Conservation (phyloP, 768 basidiomycete species). For the Boletales sp. region DNA sequence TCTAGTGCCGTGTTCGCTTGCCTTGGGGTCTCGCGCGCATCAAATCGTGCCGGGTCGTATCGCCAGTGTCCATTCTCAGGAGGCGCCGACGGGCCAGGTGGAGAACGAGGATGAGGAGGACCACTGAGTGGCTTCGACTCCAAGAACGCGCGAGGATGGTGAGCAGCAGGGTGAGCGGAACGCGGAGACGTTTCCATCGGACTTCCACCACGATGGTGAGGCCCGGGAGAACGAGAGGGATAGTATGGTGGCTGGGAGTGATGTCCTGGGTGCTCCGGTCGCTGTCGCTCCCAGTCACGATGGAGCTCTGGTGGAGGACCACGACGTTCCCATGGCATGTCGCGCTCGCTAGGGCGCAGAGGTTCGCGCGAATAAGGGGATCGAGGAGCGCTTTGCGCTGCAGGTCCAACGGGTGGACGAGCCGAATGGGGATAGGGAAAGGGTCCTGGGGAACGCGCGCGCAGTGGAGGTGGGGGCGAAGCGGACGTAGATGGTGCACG, state of each 20-base stretch:
- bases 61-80: conserved; percentile 47
- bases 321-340: conserved; percentile 60
- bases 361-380: conserved; percentile 58
- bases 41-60: conserved; percentile 61
- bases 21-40: conserved; percentile 41
- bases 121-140: conserved; percentile 50
- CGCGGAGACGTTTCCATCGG: conserved; percentile 65
- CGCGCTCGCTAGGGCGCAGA: conserved; percentile 45
- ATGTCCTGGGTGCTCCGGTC: conserved; percentile 34
- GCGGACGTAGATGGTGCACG: conserved; percentile 56
- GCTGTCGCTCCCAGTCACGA: conserved; percentile 53
- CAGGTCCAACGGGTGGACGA: conserved; percentile 51
- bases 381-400: conserved; percentile 52
- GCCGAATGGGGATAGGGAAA: conserved; percentile 48
- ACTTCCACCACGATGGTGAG: conserved; percentile 40
- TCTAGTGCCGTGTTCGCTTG: conserved; percentile 27
- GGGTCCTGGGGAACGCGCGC: conserved; percentile 49
- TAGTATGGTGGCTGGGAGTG: conserved; percentile 32
- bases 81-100: conserved; percentile 33
- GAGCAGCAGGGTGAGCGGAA: conserved; percentile 39
- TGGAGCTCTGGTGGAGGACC: conserved; percentile 40
- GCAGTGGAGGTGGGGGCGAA: conserved; percentile 53
- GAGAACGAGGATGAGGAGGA: conserved; percentile 29
- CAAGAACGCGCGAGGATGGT: conserved; percentile 47
- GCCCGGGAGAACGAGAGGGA: conserved; percentile 33